A percentile compares a stretch with the other conserved stretches of the same genome.
These are phyloP conservation scores for Barbarea vulgaris DNA, from an alignment of 345 rosid species.

Conservation along the genomic window DNA sequence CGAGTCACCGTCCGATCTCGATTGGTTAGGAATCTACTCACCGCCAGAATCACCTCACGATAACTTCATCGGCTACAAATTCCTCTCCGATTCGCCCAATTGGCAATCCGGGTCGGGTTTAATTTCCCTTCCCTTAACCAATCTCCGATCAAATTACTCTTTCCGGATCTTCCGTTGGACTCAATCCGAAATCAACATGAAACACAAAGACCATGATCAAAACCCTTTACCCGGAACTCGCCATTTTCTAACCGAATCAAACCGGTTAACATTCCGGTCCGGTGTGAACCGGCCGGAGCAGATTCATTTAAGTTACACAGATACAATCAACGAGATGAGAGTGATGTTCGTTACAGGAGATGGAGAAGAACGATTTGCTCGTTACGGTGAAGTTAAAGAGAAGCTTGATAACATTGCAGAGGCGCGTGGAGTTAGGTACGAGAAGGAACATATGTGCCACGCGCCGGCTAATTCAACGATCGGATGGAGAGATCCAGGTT, in stretches of 20 bases:
- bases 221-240: conserved; percentile 79
- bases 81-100: conserved; percentile 59
- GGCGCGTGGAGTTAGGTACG: conserved; percentile 73
- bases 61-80: conserved; percentile 77
- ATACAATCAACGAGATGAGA: conserved; percentile 70
- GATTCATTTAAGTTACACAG: conserved; percentile 74
- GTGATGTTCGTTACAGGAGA: conserved; percentile 82
- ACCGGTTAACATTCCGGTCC: conserved; percentile 45
- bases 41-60: conserved; percentile 73
- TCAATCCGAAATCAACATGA: conserved; percentile 63
- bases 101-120: conserved; percentile 79
- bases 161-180: conserved; percentile 95
- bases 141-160: conserved; percentile 75
- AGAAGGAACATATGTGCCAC: conserved; percentile 77
- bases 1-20: conserved; percentile 73
- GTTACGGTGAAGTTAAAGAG: conserved; percentile 64
- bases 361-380: conserved; percentile 56
- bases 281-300: conserved; percentile 65
- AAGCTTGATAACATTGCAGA: conserved; percentile 34
- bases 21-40: conserved; percentile 89
- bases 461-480: conserved; percentile 72
- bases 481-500: conserved; percentile 97
- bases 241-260: conserved; percentile 59
- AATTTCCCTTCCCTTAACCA: conserved; percentile 66
- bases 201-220: conserved; percentile 67